Evolutionary conservation across 2,329 filamentous ascomycete species (phyloP), one percentile per base, ranked within the genome.

Genomic region (Aspergillus aculeatus): DNA sequence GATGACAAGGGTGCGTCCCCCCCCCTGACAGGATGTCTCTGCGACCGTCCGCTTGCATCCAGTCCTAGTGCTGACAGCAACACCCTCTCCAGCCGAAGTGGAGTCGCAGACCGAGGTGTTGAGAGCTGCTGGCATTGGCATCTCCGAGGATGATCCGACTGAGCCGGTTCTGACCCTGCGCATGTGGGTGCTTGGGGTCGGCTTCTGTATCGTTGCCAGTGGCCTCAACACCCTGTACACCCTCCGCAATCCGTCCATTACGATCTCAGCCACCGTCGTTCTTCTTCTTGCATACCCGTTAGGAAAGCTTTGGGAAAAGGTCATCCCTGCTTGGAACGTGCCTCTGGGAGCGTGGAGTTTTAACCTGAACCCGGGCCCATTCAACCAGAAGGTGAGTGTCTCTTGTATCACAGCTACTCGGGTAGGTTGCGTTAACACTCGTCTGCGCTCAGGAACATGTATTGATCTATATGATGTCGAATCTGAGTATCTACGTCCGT

Each of bases 111-210:
- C 52, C 0, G 63, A 69, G 32, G 50, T 69, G 31, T 53, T 71
- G 29, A 62, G 59, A 14, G 68, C 75, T 65, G 57, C 77, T 76
- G 21, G 81, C 74, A 64, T 83, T 77, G 32, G 82, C 77, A 56
- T 82, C 80, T 60, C 83, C 74, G 62, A 84, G 74, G 64, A 83
- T 82, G n/a, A 83, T 65, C 1, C 79, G 75, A 23, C 83, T 62
- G 64, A 2, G 73, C 77, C 7, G 54, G 66, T 31, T 61, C n/a
- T 63, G 19, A 66, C 64, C 5, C 47, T 59, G 6, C 57, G 64
- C 5, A 66, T 66, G 64, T 67, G 64, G 61, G 26, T 62, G 21
- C 49, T 66, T 11, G 64, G 64, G 0, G 60, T 67, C 2, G 32
- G 41, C 2, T 67, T 64, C 23, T 62, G 57, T 11, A 47, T 67